Evolutionary conservation across 331 rosid species (phyloP).

Genomic region (Stylosanthes scabra): DNA sequence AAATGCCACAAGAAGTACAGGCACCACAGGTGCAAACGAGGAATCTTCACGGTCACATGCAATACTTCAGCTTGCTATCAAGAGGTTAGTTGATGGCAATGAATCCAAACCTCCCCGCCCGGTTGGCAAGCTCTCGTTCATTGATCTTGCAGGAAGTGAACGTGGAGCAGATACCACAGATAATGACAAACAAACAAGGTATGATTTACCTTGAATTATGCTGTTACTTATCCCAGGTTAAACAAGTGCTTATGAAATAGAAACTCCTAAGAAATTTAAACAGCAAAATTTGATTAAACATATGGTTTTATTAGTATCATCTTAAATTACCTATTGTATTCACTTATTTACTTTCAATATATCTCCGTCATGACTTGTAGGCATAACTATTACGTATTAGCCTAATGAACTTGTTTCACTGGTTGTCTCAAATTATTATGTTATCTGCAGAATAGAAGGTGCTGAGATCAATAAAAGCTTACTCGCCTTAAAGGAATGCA

Average conservation of each 20-base stretch:
- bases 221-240: slow-evolving; percentile 4
- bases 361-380: not conserved
- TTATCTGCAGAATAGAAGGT: slow-evolving; percentile 97
- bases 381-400: slow-evolving; percentile 1
- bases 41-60: slow-evolving; percentile 99
- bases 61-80: slow-evolving; percentile 96
- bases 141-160: slow-evolving; percentile 99
- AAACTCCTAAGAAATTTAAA: slow-evolving; percentile 3
- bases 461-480: slow-evolving; percentile 99
- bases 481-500: slow-evolving; percentile 98
- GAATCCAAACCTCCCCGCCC: slow-evolving; percentile 91
- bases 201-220: slow-evolving; percentile 34
- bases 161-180: slow-evolving; percentile 99
- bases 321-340: slow-evolving; percentile 2
- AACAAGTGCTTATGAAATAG: not conserved
- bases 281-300: not conserved
- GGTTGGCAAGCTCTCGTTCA: slow-evolving; percentile 97
- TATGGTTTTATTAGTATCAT: not conserved
- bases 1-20: slow-evolving; percentile 91
- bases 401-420: slow-evolving; percentile 26
- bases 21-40: slow-evolving; percentile 98
- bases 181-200: slow-evolving; percentile 98
- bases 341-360: not conserved
- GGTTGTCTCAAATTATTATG: slow-evolving; percentile 38
- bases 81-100: slow-evolving; percentile 80